Evolutionary conservation across 192 early-diverging fungal species (phyloP).

Genomic region (Linnemannia zychae): DNA sequence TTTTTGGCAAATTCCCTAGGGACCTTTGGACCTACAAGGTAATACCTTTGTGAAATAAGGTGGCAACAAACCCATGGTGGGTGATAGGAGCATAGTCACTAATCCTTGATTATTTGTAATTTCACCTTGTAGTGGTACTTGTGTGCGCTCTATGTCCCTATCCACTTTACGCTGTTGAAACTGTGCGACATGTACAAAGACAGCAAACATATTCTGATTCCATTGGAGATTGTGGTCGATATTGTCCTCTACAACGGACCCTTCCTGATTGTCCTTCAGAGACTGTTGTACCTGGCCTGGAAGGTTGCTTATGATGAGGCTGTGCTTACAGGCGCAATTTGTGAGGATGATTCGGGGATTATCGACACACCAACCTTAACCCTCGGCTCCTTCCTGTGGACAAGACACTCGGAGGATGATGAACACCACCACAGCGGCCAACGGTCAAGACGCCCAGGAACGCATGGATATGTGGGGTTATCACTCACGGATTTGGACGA

Average conservation of each 20-base stretch:
- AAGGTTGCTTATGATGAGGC: slow-evolving; percentile 56
- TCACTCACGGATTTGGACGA: slow-evolving; percentile 47
- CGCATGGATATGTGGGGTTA: slow-evolving; percentile 44
- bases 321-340: slow-evolving; percentile 48
- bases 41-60: no score
- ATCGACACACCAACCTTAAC: not conserved
- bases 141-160: slow-evolving; percentile 41
- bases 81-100: no score
- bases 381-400: slow-evolving; percentile 34
- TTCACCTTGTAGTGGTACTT: slow-evolving; percentile 37
- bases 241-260: slow-evolving; percentile 54
- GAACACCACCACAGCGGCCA: not conserved
- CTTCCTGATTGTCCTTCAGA: slow-evolving; percentile 34
- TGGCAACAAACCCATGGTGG: no score
- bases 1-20: slow-evolving; percentile 49
- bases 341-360: slow-evolving; percentile 24
- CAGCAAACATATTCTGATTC: slow-evolving; percentile 42
- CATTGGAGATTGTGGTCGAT: slow-evolving; percentile 49
- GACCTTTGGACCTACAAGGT: slow-evolving; percentile 53
- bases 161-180: slow-evolving; percentile 40
- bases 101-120: not conserved
- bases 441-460: slow-evolving; percentile 17
- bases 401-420: slow-evolving; percentile 10
- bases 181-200: slow-evolving; percentile 41
- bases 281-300: slow-evolving; percentile 48